phyloP scores from a whole-genome alignment of 257 asterid genomes.

The Scutellaria minor region DNA sequence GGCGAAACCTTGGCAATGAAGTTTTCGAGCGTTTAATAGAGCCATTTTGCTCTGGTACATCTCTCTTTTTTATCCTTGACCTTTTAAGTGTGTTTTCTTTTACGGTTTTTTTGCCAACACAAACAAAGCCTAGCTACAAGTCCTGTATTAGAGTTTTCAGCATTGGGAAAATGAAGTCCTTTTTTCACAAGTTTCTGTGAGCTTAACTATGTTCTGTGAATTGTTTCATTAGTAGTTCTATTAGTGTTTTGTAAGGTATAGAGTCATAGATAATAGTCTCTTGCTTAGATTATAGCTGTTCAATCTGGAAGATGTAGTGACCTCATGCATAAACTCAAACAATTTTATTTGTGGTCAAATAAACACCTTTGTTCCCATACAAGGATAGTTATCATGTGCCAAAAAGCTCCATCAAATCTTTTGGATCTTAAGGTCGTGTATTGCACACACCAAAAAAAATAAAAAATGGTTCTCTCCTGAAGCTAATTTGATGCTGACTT shows the following conservation, averaged over 20 bases:
- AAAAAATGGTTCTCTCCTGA: neutral
- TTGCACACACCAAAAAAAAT: neutral
- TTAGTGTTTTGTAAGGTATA: neutral
- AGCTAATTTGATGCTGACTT: constrained; percentile 8
- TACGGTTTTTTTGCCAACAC: neutral
- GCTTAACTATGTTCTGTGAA: constrained; percentile 2
- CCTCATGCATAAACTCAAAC: neutral
- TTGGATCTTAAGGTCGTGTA: neutral
- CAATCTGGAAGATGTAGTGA: neutral
- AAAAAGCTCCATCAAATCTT: neutral
- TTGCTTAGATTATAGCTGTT: constrained; percentile 1
- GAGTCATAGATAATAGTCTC: neutral
- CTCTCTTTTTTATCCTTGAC: neutral
- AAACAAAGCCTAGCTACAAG: neutral
- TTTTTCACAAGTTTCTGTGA: neutral
- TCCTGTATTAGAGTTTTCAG: neutral
- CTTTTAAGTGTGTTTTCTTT: constrained; percentile 15
- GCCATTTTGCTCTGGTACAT: constrained; percentile 95
- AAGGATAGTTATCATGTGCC: neutral
- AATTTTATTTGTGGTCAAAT: neutral
- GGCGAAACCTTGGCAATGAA: constrained; percentile 91
- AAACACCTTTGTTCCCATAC: constrained; percentile 4
- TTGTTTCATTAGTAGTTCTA: neutral
- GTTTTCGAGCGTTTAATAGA: constrained; percentile 97
- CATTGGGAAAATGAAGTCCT: constrained; percentile 3